phyloP scores from a whole-genome alignment of 2,329 filamentous ascomycete genomes.

The Alternaria brassicicola region DNA sequence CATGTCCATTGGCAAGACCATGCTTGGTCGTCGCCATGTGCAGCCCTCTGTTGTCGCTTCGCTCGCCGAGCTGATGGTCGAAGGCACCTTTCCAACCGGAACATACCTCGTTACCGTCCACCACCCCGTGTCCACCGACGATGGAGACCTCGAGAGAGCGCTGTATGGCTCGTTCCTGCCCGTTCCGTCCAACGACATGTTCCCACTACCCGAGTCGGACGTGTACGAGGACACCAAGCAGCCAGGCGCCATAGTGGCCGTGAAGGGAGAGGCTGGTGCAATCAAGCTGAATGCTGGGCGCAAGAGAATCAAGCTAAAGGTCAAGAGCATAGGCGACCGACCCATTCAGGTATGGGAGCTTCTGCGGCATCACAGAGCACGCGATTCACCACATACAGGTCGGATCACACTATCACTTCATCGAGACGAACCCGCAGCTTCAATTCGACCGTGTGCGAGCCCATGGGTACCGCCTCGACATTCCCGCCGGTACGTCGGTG shows the following conservation, averaged over 20 bases:
- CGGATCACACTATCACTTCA: constrained; percentile 94
- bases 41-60: constrained; percentile 79
- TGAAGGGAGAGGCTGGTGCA: constrained; percentile 66
- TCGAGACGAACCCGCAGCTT: constrained; percentile 90
- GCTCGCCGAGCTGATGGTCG: constrained; percentile 85
- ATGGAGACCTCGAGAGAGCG: constrained; percentile 84
- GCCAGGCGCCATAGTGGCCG: constrained; percentile 80
- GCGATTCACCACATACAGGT: constrained; percentile 54
- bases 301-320: constrained; percentile 73
- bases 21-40: constrained; percentile 93
- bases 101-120: constrained; percentile 96
- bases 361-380: background rate
- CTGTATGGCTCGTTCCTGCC: constrained; percentile 92
- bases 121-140: constrained; percentile 82
- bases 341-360: constrained; percentile 75
- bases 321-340: constrained; percentile 86
- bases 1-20: constrained; percentile 87
- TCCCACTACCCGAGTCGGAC: constrained; percentile 68
- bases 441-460: constrained; percentile 83
- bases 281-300: constrained; percentile 76
- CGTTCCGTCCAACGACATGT: constrained; percentile 70
- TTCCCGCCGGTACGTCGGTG: constrained; percentile 87
- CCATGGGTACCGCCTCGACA: constrained; percentile 87
- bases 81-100: constrained; percentile 88
- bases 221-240: constrained; percentile 71